Evolutionary conservation across 768 basidiomycete genomes (phyloP).

Genomic region (Phanerodontia chrysosporium): DNA sequence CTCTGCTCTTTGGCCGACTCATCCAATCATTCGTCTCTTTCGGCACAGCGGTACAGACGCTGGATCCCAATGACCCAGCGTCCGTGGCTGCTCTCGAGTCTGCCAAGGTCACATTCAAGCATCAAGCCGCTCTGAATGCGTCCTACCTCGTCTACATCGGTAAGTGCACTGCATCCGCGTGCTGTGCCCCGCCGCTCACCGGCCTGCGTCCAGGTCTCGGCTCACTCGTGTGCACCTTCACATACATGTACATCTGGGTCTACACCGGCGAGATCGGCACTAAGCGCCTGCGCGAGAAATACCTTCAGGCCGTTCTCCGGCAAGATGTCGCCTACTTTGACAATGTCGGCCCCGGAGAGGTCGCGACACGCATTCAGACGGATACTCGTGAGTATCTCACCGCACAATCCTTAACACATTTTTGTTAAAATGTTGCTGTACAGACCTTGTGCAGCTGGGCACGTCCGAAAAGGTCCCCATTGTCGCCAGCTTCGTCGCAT

Average conservation of each 20-base stretch:
- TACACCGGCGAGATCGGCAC: constrained; percentile 79
- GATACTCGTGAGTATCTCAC: constrained; percentile 62
- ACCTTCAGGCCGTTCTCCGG: constrained; percentile 77
- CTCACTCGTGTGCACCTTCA: constrained; percentile 71
- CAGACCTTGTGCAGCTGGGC: constrained; percentile 88
- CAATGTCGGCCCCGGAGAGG: constrained; percentile 86
- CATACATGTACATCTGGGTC: constrained; percentile 66
- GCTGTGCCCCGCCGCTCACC: background rate
- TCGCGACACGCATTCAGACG: constrained; percentile 89
- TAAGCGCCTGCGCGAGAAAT: constrained; percentile 79
- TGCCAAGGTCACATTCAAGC: constrained; percentile 39
- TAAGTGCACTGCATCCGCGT: no score
- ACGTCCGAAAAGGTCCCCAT: constrained; percentile 87
- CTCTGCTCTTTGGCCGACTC: constrained; percentile 80
- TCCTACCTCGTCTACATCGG: constrained; percentile 67
- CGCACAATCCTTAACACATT: no score
- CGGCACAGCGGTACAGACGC: constrained; percentile 24
- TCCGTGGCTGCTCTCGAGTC: background rate
- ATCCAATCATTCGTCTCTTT: constrained; percentile 72
- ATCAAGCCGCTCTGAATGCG: constrained; percentile 51
- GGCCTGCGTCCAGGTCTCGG: constrained; percentile 52
- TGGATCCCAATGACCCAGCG: background rate
- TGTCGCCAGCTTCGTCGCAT: constrained; percentile 54
- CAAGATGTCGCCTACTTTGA: constrained; percentile 93
- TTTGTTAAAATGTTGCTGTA: background rate